Base-by-base conservation (phyloP, 768 basidiomycete species). In the Cystobasidium ongulense region DNA sequence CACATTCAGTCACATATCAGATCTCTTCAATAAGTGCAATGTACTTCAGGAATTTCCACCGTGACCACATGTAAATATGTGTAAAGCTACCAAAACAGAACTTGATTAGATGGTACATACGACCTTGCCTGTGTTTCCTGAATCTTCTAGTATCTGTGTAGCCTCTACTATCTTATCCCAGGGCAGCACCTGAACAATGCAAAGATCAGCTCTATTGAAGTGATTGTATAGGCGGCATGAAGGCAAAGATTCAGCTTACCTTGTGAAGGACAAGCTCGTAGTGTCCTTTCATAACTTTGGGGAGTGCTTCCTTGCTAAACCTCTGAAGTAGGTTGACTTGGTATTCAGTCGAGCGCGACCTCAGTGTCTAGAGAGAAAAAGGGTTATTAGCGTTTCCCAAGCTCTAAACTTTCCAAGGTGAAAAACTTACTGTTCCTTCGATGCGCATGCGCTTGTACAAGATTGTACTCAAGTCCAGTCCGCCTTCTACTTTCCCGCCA, bases 371-470 rank as follows among this genome's bases (percentile, higher is more conserved):
- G 39, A 25, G 17, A 23, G n/a, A n/a, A n/a, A n/a, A n/a, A n/a
- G n/a, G n/a, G n/a, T n/a, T n/a, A n/a, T n/a, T n/a, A n/a, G n/a
- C n/a, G n/a, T n/a, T n/a, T n/a, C n/a, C n/a, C n/a, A n/a, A n/a
- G n/a, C n/a, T n/a, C n/a, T n/a, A n/a, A n/a, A n/a, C n/a, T n/a
- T n/a, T n/a, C n/a, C n/a, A n/a, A n/a, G n/a, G n/a, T n/a, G n/a
- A n/a, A n/a, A n/a, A 5, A 54, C 46, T 4, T 68, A 68, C 66
- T 29, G 66, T 68, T 46, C 66, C 66, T 52, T 68, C 66, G 39
- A 68, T 68, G 38, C 66, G 38, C 66, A 68, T 46, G 13, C 66
- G 66, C 66, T 68, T 68, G 66, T 41, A 68, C 10, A 68, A 43
- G 17, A 68, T 25, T 13, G 39, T 35, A 33, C 43, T 27, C 29